Percentiles rank a stretch among this genome's conserved stretches.
These are phyloP conservation scores for Apiospora pterosperma DNA, from an alignment of 2,329 filamentous ascomycete genomes.

Conservation along the genomic window DNA sequence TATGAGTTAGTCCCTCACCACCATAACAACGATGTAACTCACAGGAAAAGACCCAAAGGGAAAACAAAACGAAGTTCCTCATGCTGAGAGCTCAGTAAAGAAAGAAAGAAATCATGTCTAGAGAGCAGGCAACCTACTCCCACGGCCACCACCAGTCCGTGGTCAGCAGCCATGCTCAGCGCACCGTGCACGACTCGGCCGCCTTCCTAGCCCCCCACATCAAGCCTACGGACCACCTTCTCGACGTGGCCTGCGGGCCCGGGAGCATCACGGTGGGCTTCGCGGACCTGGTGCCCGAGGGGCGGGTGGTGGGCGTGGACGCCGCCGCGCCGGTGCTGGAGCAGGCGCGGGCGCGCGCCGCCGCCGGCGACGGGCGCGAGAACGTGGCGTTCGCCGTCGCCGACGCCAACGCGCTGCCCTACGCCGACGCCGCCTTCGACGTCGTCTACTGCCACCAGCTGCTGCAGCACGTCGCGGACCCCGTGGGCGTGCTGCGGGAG, in stretches of 20 bases:
- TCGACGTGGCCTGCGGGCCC: conserved; percentile 41
- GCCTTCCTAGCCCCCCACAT: conserved; percentile 32
- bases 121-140: conserved; percentile 5
- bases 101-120: neutral
- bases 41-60: neutral
- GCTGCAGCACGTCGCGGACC: conserved; percentile 51
- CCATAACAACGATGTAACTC: neutral
- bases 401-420: conserved; percentile 26
- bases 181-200: conserved; percentile 18
- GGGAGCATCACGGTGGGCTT: conserved; percentile 39
- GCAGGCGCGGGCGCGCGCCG: conserved; percentile 11
- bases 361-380: conserved; percentile 11
- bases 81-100: too few relatives aligned
- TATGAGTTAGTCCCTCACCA: neutral
- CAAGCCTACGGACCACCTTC: conserved; percentile 30
- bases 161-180: conserved; percentile 15
- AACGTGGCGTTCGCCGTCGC: conserved; percentile 19
- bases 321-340: conserved; percentile 9
- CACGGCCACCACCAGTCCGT: conserved; percentile 18
- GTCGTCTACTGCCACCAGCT: conserved; percentile 59
- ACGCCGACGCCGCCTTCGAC: conserved; percentile 50
- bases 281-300: conserved; percentile 32
- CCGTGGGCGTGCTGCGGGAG: conserved; percentile 45
- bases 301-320: conserved; percentile 33
- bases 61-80: neutral